Conservation (phyloP, 345 rosid genomes). For the Citrus australasica region DNA sequence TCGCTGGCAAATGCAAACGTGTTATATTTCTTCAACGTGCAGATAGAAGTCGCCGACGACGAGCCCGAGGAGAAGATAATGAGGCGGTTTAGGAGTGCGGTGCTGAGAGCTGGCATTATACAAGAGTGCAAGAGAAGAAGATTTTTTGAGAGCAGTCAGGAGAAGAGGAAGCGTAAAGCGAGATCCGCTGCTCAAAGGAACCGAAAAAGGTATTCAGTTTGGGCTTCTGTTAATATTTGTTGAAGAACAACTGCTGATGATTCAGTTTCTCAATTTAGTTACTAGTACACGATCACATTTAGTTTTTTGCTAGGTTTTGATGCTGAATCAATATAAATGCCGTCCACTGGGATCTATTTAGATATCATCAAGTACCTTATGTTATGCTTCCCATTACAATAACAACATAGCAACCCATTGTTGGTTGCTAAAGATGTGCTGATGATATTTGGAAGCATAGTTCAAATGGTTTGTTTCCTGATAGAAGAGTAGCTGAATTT, state of each 20-base stretch:
- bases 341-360: neutral
- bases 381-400: neutral
- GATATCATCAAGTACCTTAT: neutral
- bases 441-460: neutral
- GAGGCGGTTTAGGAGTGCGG: slow-evolving; percentile 32
- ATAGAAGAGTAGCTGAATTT: neutral
- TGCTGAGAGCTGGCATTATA: slow-evolving; percentile 30
- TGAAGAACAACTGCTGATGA: no score
- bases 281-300: no score
- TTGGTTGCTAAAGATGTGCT: neutral
- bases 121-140: slow-evolving; percentile 28
- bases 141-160: slow-evolving; percentile 31
- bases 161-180: slow-evolving; percentile 27
- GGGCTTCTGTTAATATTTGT: neutral
- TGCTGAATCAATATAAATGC: neutral
- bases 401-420: neutral
- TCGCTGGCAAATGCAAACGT: slow-evolving; percentile 31
- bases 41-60: slow-evolving; percentile 26
- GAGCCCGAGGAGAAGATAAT: slow-evolving; percentile 33
- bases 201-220: slow-evolving; percentile 15
- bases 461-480: neutral
- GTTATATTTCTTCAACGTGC: slow-evolving; percentile 30
- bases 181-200: slow-evolving; percentile 29
- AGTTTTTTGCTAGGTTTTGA: no score
- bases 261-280: no score